Percentiles rank a stretch among this genome's conserved stretches.
These are phyloP conservation scores for Cyberlindnera galapagoensis DNA, from an alignment of 805 yeast species.

Conservation along the genomic window DNA sequence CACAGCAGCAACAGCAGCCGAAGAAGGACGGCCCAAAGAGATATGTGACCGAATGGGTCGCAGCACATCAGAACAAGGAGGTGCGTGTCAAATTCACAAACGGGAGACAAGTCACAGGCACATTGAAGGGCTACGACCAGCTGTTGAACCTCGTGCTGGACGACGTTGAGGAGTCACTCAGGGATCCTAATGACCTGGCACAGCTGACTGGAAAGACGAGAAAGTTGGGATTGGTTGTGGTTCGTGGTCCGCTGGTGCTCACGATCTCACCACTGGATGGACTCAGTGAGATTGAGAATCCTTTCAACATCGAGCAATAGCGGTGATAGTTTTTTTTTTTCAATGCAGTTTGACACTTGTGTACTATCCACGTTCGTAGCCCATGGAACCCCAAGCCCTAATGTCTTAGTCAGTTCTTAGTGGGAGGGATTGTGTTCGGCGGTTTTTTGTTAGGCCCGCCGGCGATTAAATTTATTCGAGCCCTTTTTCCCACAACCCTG, in stretches of 20 bases:
- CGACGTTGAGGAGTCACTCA: constrained; percentile 57
- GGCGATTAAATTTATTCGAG: too few relatives aligned
- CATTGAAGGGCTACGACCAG: constrained; percentile 77
- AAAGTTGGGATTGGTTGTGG: constrained; percentile 69
- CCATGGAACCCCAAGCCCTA: too few relatives aligned
- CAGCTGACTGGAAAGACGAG: constrained; percentile 53
- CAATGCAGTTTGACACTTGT: too few relatives aligned
- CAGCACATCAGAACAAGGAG: constrained; percentile 64
- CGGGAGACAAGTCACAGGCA: constrained; percentile 75
- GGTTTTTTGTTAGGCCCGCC: too few relatives aligned
- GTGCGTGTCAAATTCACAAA: constrained; percentile 79
- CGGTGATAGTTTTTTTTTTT: too few relatives aligned
- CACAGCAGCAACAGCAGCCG: constrained; percentile 10
- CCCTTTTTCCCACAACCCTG: too few relatives aligned
- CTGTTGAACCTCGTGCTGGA: constrained; percentile 74
- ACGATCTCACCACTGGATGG: constrained; percentile 71
- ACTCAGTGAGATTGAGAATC: constrained; percentile 62
- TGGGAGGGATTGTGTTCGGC: too few relatives aligned
- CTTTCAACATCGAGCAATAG: too few relatives aligned
- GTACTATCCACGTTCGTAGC: too few relatives aligned
- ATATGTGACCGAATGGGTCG: constrained; percentile 81
- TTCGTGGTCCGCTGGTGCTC: constrained; percentile 76
- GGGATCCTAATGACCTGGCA: constrained; percentile 62
- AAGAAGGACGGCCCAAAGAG: constrained; percentile 59
- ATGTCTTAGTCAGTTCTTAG: too few relatives aligned